These are phyloP conservation scores for Hyaloraphidium curvatum DNA, from an alignment of 192 early-diverging fungal genomes.

Conservation along the genomic window DNA sequence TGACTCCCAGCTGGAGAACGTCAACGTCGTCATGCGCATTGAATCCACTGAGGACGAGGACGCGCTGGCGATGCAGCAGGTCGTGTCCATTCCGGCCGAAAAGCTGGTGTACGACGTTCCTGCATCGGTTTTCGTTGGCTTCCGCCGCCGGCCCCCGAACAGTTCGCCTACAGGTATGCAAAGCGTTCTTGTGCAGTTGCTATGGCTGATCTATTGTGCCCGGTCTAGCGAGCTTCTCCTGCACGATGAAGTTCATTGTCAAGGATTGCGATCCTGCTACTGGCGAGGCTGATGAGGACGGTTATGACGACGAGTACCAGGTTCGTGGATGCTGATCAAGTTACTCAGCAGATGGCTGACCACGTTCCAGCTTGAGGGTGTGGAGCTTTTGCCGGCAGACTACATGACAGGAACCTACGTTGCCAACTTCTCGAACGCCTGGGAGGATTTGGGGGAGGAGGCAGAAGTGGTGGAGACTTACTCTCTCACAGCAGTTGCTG, in stretches of 20 bases:
- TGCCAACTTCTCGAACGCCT: constrained; percentile 51
- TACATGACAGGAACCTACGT: constrained; percentile 78
- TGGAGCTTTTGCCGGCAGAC: constrained; percentile 66
- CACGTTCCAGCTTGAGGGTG: constrained; percentile 52
- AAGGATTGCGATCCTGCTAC: constrained; percentile 93
- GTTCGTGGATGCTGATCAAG: constrained; percentile 9
- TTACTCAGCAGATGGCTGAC: not conserved
- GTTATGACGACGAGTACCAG: constrained; percentile 87
- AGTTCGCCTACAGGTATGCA: constrained; percentile 32
- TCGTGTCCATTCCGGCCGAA: constrained; percentile 47
- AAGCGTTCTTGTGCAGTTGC: not conserved
- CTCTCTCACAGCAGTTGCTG: constrained; percentile 56
- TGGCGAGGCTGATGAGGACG: constrained; percentile 78
- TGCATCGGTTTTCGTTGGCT: constrained; percentile 68
- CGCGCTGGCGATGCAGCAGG: constrained; percentile 33
- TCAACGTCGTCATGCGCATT: constrained; percentile 56
- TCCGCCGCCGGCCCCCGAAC: constrained; percentile 31
- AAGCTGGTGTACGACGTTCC: constrained; percentile 61
- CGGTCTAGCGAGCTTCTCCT: constrained; percentile 49
- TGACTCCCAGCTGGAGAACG: constrained; percentile 82
- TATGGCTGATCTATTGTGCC: constrained; percentile 5
- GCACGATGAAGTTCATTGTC: constrained; percentile 70
- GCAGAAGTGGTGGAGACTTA: constrained; percentile 72
- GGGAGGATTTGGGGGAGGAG: constrained; percentile 56
- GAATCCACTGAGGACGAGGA: constrained; percentile 42